Evolutionary conservation across 371 early-diverging fungal species (phyloP), one percentile per base, ranked within the genome.

Genomic region (Apophysomyces elegans): DNA sequence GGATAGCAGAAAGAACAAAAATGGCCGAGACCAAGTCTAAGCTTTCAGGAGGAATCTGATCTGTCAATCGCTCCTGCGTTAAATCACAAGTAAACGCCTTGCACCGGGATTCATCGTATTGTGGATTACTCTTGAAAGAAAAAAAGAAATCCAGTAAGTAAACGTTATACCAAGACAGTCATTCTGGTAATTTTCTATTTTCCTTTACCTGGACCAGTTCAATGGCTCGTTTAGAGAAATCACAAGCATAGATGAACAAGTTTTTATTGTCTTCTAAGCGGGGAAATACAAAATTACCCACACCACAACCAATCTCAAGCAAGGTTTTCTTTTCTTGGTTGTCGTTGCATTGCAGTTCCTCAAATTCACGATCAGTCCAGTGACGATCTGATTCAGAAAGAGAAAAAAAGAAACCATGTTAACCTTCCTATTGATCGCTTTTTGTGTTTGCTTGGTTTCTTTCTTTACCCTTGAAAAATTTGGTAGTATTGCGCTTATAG

Each of bases 201-300:
- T 63, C 7, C 37, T 9, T 60, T 77, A 77, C 79, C 74, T 91
- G 84, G 56, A 95, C 93, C 73, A 93, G 81, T 1, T 90, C 89
- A 0, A 95, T 84, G 0, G 96, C 96, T 35, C 88, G 84, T 36
- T 83, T 79, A 5, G 94, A 92, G 65, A 95, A 94, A 68, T 95
- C 96, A 66, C 95, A 94, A 18, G 92, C 92, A 70, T 91, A 91
- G 50, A 92, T 86, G 56, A 83, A 87, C 32, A 95, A 56, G 43
- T 84, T 79, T 0, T 89, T 84, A 68, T 94, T 92, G 39, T 82
- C 79, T 47, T 92, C 91, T 32, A 98, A 66, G 8, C 95, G 79
- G 2, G 99, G 99, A 78, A 91, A 97, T 43, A 95, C 83, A 85
- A 97, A 97, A 78, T 96, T 97, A 56, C 99, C 99, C 0, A 97